Evolutionary conservation across 768 basidiomycete species (phyloP).

Genomic region (Macrolepiota albuminosa): DNA sequence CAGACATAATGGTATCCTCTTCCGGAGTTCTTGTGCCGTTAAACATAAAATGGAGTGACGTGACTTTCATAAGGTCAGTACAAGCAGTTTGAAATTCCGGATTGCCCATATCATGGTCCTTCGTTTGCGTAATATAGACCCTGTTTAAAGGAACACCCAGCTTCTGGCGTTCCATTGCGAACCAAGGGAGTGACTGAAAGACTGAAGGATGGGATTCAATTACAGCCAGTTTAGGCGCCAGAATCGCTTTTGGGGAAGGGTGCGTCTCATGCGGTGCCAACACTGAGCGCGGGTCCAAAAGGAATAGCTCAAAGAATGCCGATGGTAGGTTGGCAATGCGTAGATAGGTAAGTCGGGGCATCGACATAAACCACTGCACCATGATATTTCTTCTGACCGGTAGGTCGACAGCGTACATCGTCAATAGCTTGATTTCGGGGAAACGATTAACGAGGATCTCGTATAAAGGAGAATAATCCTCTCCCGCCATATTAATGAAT

Average conservation of each 20-base stretch:
- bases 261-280: conserved; percentile 3
- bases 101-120: background rate
- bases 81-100: conserved; percentile 18
- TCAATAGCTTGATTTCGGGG: conserved; percentile 49
- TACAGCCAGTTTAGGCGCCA: conserved; percentile 41
- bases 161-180: conserved; percentile 29
- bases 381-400: conserved; percentile 23
- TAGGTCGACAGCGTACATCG: conserved; percentile 43
- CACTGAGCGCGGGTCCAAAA: conserved; percentile 29
- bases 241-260: conserved; percentile 14
- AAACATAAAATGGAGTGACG: conserved; percentile 25
- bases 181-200: conserved; percentile 26
- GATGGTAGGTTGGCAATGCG: conserved; percentile 41
- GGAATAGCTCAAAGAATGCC: conserved; percentile 44
- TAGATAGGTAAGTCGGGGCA: conserved; percentile 50
- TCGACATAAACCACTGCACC: conserved; percentile 50
- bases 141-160: conserved; percentile 43
- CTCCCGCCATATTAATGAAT: conserved; percentile 46
- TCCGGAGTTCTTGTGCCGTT: conserved; percentile 41
- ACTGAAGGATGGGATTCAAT: conserved; percentile 43
- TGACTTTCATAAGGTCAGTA: conserved; percentile 21
- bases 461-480: conserved; percentile 49
- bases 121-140: conserved; percentile 36
- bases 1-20: conserved; percentile 30
- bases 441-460: conserved; percentile 41